phyloP scores from a whole-genome alignment of 148 eudicot genomes.

The Persicaria tinctoria region DNA sequence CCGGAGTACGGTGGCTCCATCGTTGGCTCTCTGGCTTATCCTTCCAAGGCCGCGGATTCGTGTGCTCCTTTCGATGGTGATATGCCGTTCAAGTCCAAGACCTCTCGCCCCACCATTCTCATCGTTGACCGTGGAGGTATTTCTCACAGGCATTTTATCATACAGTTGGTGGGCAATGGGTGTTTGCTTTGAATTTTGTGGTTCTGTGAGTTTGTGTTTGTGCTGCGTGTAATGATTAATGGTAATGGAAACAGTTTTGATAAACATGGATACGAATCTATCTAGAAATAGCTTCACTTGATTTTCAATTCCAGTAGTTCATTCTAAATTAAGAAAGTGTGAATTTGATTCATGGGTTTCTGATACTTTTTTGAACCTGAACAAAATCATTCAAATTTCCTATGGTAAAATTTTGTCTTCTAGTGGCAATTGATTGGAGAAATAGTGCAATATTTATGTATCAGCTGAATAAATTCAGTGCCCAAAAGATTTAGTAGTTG shows the following conservation, averaged over 20 bases:
- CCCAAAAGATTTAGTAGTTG: background rate
- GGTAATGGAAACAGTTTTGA: background rate
- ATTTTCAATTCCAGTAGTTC: background rate
- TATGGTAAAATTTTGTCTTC: no score
- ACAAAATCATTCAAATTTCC: no score
- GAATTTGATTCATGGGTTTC: background rate
- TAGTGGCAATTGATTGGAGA: background rate
- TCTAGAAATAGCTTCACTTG: background rate
- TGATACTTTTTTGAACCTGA: no score
- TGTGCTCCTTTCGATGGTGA: constrained; percentile 57
- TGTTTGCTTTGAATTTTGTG: background rate
- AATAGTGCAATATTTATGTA: background rate
- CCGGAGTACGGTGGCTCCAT: constrained; percentile 90
- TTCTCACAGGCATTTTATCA: background rate
- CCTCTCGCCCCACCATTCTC: constrained; percentile 55
- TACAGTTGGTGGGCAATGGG: background rate
- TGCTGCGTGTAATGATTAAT: background rate
- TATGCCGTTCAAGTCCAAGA: constrained; percentile 62
- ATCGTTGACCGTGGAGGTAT: constrained; percentile 96
- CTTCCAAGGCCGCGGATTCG: constrained; percentile 34
- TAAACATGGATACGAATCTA: background rate
- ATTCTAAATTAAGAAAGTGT: background rate
- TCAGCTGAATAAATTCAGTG: background rate
- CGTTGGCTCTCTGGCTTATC: constrained; percentile 67
- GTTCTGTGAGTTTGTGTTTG: background rate